phyloP scores from a whole-genome alignment of 2,329 filamentous ascomycete species.

The Aspergillus novoparasiticus region DNA sequence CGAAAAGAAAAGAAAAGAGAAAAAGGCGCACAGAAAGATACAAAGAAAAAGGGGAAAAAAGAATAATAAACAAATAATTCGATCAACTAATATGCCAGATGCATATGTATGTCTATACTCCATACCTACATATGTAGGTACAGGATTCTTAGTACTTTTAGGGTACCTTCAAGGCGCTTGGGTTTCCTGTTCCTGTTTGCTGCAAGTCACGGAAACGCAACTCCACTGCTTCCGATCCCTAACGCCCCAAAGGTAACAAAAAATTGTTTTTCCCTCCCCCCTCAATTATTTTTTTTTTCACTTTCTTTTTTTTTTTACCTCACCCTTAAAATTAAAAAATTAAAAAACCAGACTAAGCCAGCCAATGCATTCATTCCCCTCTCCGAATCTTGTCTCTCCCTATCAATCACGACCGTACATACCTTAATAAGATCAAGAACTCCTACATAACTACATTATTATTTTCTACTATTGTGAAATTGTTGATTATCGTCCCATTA shows the following conservation, averaged over 20 bases:
- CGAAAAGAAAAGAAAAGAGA: neutral
- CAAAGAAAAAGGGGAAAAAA: neutral
- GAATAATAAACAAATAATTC: neutral
- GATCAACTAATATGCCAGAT: neutral
- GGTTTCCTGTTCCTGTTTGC: slow-evolving; percentile 4
- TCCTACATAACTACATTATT: neutral
- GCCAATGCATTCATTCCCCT: slow-evolving; percentile 7
- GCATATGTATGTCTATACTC: slow-evolving; percentile 4
- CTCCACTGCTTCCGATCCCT: slow-evolving; percentile 5
- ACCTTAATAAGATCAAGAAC: neutral
- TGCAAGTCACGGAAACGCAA: slow-evolving; percentile 4
- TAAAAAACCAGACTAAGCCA: neutral
- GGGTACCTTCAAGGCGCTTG: neutral
- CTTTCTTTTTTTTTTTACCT: neutral
- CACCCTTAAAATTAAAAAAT: neutral
- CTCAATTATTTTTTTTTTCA: neutral
- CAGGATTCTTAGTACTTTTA: neutral
- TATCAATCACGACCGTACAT: neutral
- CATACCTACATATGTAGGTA: neutral
- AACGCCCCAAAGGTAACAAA: neutral
- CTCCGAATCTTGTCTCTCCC: slow-evolving; percentile 12
- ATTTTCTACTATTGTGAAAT: neutral
- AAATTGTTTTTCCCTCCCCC: neutral
- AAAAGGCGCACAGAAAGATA: neutral
- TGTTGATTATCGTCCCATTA: neutral